These are phyloP conservation scores for Emmonsia crescens DNA, from an alignment of 2,329 filamentous ascomycete species.

Conservation along the genomic window DNA sequence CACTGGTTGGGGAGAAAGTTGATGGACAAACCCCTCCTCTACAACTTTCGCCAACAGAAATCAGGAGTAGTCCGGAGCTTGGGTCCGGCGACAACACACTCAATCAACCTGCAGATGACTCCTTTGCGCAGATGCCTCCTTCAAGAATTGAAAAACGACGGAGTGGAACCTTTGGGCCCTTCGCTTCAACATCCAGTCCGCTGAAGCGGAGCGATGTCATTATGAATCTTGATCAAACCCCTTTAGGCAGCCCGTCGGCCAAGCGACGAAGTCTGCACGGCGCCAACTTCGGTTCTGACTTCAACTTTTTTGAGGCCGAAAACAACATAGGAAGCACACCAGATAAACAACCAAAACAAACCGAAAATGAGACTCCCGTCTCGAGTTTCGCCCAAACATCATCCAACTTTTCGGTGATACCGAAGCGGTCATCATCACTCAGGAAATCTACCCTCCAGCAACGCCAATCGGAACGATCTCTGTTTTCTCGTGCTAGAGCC, in stretches of 20 bases:
- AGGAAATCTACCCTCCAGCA: conserved; percentile 83
- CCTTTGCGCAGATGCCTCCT: conserved; percentile 16
- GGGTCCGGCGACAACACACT: conserved; percentile 17
- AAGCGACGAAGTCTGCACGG: conserved; percentile 84
- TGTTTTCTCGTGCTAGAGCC: conserved; percentile 37
- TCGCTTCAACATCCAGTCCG: conserved; percentile 60
- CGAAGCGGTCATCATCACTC: conserved; percentile 63
- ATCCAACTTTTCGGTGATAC: conserved; percentile 44
- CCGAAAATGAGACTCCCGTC: conserved; percentile 18
- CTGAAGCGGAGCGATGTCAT: conserved; percentile 84
- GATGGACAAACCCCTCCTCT: conserved; percentile 4
- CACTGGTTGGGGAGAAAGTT: conserved; percentile 18
- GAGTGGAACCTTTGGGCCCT: conserved; percentile 37
- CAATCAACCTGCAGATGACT: conserved; percentile 17
- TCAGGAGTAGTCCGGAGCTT: conserved; percentile 1
- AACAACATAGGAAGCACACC: conserved; percentile 19
- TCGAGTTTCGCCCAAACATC: conserved; percentile 25
- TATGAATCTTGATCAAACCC: conserved; percentile 71
- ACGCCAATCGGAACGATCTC: conserved; percentile 56
- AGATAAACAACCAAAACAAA: not conserved
- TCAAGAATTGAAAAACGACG: conserved; percentile 41
- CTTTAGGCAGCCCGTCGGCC: conserved; percentile 61
- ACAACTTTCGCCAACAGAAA: conserved; percentile 4
- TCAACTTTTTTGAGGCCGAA: conserved; percentile 62
- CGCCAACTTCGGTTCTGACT: conserved; percentile 50